A percentile compares a stretch with the other conserved stretches of the same genome.
These are phyloP conservation scores for Metarhizium guizhouense DNA, from an alignment of 2,329 filamentous ascomycete species.

Conservation along the genomic window DNA sequence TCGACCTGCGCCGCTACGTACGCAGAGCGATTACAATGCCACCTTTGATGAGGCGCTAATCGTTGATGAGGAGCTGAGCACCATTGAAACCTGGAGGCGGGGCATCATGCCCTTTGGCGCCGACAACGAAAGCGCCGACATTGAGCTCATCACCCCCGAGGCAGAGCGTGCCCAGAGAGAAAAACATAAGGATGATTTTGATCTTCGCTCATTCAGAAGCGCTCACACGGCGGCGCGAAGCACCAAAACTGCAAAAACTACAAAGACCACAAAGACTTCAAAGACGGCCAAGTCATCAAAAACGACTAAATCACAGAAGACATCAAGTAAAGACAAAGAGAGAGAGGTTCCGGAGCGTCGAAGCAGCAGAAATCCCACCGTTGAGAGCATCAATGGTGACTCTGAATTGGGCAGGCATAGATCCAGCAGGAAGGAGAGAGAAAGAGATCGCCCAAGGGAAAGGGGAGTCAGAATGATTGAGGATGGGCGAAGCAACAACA, in stretches of 20 bases:
- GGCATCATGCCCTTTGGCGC: slow-evolving; percentile 38
- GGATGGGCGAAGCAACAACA: slow-evolving; percentile 24
- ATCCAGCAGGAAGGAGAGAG: slow-evolving; percentile 22
- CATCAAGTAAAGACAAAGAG: slow-evolving; percentile 11
- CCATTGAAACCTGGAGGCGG: slow-evolving; percentile 50
- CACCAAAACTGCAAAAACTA: slow-evolving; percentile 12
- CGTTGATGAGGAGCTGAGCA: slow-evolving; percentile 47
- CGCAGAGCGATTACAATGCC: slow-evolving; percentile 20
- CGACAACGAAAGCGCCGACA: slow-evolving; percentile 38
- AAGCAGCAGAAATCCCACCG: slow-evolving; percentile 9
- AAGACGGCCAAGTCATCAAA: slow-evolving; percentile 16
- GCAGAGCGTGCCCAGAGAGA: slow-evolving; percentile 38
- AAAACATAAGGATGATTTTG: slow-evolving; percentile 27
- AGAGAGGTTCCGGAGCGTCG: slow-evolving; percentile 4
- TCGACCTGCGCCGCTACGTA: slow-evolving; percentile 16
- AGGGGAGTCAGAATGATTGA: slow-evolving; percentile 25
- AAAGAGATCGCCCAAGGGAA: not conserved
- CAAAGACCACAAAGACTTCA: slow-evolving; percentile 15
- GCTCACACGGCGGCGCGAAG: slow-evolving; percentile 22
- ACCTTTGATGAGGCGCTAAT: slow-evolving; percentile 47
- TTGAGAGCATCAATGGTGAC: slow-evolving; percentile 14
- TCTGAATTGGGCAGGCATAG: slow-evolving; percentile 28
- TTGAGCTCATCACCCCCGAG: slow-evolving; percentile 49
- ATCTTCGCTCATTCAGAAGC: slow-evolving; percentile 27
- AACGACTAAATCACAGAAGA: slow-evolving; percentile 13